Evolutionary conservation across 495 filamentous ascomycete genomes (phyloP), one percentile per base, ranked within the genome.

Genomic region (Trichoderma reesei): DNA sequence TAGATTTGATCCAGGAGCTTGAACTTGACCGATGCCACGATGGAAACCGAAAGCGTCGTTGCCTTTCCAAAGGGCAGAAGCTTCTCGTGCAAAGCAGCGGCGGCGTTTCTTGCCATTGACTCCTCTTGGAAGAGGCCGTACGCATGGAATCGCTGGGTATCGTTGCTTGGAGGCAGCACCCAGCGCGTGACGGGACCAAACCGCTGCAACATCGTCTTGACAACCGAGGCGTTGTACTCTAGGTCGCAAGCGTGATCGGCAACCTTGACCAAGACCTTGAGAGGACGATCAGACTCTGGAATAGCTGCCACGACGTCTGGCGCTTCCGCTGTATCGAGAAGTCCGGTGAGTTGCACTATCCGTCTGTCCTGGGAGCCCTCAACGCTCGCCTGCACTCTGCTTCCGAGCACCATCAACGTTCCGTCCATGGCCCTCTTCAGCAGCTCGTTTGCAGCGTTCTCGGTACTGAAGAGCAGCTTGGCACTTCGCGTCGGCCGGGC

Each of bases 401-500:
- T 3, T 31, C 7, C 46, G 3, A 54, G 46, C 3, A 54, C n/a
- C 16, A 5, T 54, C 5, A 9, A 31, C 6, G 2, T 9, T 18
- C 46, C 18, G 14, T 5, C 18, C 2, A 7, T 34, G 31, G 11
- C 9, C 9, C 1, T 34, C 9, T 56, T 31, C 3, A 10, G 14
- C 26, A 33, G 14, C 2, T 13, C 34, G 26, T 13, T 8, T 1
- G 51, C 51, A 31, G 9, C 9, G 1, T 8, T 56, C 9, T 56
- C 11, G 9, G 20, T n/a, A 14, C 63, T 60, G 54, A 73, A 75
- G 51, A 71, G 72, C 14, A 75, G 68, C 71, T 68, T 70, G 1
- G 59, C 74, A 1, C 64, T 69, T 14, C 48, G 66, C 37, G 42
- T 61, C 0, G 73, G 66, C 14, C 67, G 71, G 59, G 70, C 67